Evolutionary conservation across 2,329 filamentous ascomycete genomes (phyloP).

Genomic region (Paecilomyces sp.): DNA sequence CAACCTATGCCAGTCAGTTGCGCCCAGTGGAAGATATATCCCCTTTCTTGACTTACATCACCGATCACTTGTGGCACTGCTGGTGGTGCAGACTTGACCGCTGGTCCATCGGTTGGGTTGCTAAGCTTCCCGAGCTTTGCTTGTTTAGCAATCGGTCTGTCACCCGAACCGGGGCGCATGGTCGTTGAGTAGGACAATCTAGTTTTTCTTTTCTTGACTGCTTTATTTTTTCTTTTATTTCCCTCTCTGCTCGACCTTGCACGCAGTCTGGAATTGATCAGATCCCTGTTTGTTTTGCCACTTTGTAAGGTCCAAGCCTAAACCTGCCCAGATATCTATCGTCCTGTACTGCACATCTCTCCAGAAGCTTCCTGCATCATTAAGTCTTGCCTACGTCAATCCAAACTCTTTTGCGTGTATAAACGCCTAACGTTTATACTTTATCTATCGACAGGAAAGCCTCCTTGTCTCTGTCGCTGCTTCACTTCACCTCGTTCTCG

Average conservation of each 20-base stretch:
- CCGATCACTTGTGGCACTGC: not conserved
- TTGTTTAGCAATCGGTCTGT: not conserved
- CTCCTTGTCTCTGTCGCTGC: not conserved
- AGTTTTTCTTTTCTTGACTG: not conserved
- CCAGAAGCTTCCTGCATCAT: not conserved
- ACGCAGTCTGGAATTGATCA: not conserved
- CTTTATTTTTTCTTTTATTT: no score
- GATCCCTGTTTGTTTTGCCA: not conserved
- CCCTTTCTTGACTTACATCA: not conserved
- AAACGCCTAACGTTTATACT: not conserved
- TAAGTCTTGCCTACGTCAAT: not conserved
- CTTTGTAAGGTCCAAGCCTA: not conserved
- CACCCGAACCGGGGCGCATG: not conserved
- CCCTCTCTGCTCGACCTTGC: not conserved
- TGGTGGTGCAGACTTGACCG: not conserved
- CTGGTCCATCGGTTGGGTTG: not conserved
- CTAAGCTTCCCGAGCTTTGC: not conserved
- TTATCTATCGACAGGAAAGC: not conserved
- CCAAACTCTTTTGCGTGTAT: not conserved
- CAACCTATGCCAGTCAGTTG: not conserved
- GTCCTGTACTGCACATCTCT: not conserved
- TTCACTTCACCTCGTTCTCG: not conserved
- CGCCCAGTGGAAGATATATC: not conserved
- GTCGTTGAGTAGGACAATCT: not conserved
- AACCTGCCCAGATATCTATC: not conserved